A percentile compares a stretch with the other conserved stretches of the same genome.
Evolutionary conservation across 2,329 filamentous ascomycete genomes (phyloP).

Genomic region (Cytospora piceae): DNA sequence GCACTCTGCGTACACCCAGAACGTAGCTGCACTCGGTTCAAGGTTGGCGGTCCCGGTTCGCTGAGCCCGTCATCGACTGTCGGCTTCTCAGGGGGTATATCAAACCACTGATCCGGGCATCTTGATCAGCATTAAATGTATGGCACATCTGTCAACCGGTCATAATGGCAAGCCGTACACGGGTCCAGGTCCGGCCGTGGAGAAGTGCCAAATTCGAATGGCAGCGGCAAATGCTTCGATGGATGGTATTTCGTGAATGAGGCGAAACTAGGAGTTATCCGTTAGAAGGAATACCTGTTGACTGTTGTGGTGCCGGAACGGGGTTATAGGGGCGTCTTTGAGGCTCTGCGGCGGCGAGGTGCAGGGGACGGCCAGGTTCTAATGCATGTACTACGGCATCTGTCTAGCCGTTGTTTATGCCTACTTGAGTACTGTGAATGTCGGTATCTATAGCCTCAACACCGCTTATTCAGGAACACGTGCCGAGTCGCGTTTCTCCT

Average conservation of each 20-base stretch:
- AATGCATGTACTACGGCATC: background rate
- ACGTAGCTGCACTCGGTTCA: slow-evolving; percentile 48
- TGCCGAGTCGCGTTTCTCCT: background rate
- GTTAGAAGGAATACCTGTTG: background rate
- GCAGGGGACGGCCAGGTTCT: background rate
- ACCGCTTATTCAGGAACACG: background rate
- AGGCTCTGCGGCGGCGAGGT: slow-evolving; percentile 6
- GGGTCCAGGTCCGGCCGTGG: slow-evolving; percentile 43
- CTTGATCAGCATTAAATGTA: slow-evolving; percentile 49
- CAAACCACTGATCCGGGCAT: slow-evolving; percentile 49
- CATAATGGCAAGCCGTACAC: slow-evolving; percentile 46
- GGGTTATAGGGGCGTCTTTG: background rate
- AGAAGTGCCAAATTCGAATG: slow-evolving; percentile 36
- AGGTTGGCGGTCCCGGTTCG: slow-evolving; percentile 44
- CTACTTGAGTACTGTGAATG: background rate
- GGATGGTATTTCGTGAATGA: background rate
- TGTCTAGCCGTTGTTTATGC: background rate
- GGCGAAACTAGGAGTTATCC: background rate
- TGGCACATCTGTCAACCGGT: slow-evolving; percentile 45
- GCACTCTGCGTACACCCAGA: slow-evolving; percentile 49
- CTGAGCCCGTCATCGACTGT: slow-evolving; percentile 43
- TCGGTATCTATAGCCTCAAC: background rate
- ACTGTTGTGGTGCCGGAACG: background rate
- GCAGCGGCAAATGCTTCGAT: background rate
- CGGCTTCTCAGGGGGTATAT: slow-evolving; percentile 51